phyloP scores from a whole-genome alignment of 164 flowering plant species.

The Aristolochia contorta region DNA sequence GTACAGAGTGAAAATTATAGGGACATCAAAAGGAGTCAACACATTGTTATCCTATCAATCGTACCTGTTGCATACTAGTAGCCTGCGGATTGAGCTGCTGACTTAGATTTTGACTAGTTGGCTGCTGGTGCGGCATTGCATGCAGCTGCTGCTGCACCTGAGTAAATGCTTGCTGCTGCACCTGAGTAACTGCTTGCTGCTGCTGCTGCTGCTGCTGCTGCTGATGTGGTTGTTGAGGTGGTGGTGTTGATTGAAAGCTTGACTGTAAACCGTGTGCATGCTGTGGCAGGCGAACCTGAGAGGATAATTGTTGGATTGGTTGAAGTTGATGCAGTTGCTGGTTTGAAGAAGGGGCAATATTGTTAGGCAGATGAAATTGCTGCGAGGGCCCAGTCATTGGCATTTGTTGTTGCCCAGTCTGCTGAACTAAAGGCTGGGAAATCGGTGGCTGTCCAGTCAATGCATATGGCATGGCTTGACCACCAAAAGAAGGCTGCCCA shows the following conservation, averaged over 20 bases:
- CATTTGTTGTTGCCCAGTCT: conserved; percentile 28
- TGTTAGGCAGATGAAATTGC: conserved; percentile 13
- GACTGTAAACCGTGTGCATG: conserved; percentile 73
- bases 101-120: conserved; percentile 40
- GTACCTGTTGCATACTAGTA: conserved; percentile 62
- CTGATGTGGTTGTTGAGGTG: too few relatives aligned
- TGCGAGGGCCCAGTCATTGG: conserved; percentile 28
- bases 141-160: conserved; percentile 91
- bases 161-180: conserved; percentile 70
- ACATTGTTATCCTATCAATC: not conserved
- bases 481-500: conserved; percentile 27
- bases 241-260: conserved; percentile 54
- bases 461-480: conserved; percentile 37
- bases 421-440: conserved; percentile 49
- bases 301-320: conserved; percentile 55
- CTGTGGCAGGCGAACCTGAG: conserved; percentile 72
- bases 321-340: conserved; percentile 40
- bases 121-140: conserved; percentile 19
- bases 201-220: conserved; percentile 61
- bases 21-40: too few relatives aligned
- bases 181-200: conserved; percentile 12
- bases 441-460: conserved; percentile 36
- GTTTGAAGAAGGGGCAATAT: conserved; percentile 16
- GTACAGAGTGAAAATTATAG: too few relatives aligned
- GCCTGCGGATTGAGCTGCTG: conserved; percentile 41